Evolutionary conservation across 371 early-diverging fungal genomes (phyloP).

Genomic region (Aphelidium insulamus): DNA sequence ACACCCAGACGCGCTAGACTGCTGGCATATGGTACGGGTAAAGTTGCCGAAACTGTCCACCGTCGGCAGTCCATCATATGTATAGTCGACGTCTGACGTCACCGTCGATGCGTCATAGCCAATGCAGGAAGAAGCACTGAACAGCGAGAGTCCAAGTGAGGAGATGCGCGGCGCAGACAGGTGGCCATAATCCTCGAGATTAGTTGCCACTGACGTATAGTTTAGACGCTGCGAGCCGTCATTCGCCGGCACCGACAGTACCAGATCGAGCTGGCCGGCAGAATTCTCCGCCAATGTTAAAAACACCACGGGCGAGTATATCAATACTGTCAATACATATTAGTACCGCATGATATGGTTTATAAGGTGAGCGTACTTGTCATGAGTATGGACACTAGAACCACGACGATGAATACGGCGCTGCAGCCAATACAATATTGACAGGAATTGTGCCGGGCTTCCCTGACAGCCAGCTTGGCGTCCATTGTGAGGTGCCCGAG

Average conservation of each 20-base stretch:
- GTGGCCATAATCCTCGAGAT: not conserved
- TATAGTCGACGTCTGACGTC: not conserved
- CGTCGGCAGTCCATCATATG: not conserved
- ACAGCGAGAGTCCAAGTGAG: slow-evolving; percentile 4
- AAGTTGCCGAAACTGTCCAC: not conserved
- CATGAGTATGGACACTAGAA: slow-evolving; percentile 6
- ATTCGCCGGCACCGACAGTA: not conserved
- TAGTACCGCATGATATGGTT: too few relatives aligned
- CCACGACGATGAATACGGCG: slow-evolving; percentile 6
- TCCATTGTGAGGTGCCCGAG: too few relatives aligned
- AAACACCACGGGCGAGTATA: slow-evolving; percentile 7
- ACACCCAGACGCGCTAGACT: too few relatives aligned
- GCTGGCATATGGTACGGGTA: too few relatives aligned
- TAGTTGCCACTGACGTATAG: slow-evolving; percentile 2
- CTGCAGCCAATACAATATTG: slow-evolving; percentile 10
- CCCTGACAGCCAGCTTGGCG: too few relatives aligned
- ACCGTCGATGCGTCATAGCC: not conserved
- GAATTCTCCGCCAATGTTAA: slow-evolving; percentile 5
- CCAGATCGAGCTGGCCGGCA: slow-evolving; percentile 7
- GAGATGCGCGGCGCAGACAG: not conserved
- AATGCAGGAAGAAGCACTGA: not conserved
- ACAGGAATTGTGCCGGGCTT: slow-evolving; percentile 4
- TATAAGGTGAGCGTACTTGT: slow-evolving; percentile 2
- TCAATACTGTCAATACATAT: too few relatives aligned
- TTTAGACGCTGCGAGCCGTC: slow-evolving; percentile 2